Evolutionary conservation across 2,329 filamentous ascomycete genomes (phyloP).

Genomic region (Chaetomiaceae sp.): DNA sequence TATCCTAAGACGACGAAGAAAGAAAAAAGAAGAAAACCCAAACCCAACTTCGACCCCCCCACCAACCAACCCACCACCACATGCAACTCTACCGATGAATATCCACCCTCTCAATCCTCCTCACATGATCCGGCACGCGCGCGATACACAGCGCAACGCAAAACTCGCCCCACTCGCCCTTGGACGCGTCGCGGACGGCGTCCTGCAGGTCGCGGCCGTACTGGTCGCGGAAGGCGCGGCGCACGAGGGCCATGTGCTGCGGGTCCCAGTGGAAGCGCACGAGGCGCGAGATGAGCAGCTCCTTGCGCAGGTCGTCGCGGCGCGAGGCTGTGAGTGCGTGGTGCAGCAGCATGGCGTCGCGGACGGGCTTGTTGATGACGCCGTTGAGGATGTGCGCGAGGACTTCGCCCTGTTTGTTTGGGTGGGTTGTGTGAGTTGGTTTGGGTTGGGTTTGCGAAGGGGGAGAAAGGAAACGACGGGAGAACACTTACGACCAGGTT

Average conservation of each 20-base stretch:
- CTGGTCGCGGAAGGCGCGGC: constrained; percentile 71
- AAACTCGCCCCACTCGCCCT: constrained; percentile 71
- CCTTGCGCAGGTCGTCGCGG: constrained; percentile 68
- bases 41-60: too few relatives aligned
- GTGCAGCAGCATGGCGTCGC: constrained; percentile 84
- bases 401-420: constrained; percentile 68
- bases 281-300: constrained; percentile 81
- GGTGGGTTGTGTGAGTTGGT: neutral
- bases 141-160: constrained; percentile 65
- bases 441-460: neutral
- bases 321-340: constrained; percentile 77
- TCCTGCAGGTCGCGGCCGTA: constrained; percentile 72
- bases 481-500: constrained; percentile 77
- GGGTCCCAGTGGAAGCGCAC: constrained; percentile 92
- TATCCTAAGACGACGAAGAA: too few relatives aligned
- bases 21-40: too few relatives aligned
- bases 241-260: constrained; percentile 72
- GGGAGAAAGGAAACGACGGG: constrained; percentile 3
- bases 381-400: constrained; percentile 94
- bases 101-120: constrained; percentile 42
- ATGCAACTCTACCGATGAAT: constrained; percentile 11
- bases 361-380: constrained; percentile 89
- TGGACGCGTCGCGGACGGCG: constrained; percentile 71
- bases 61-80: neutral
- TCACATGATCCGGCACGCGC: constrained; percentile 55